Base-by-base conservation (phyloP, 257 asterid species). In the Oldenlandia corymbosa region DNA sequence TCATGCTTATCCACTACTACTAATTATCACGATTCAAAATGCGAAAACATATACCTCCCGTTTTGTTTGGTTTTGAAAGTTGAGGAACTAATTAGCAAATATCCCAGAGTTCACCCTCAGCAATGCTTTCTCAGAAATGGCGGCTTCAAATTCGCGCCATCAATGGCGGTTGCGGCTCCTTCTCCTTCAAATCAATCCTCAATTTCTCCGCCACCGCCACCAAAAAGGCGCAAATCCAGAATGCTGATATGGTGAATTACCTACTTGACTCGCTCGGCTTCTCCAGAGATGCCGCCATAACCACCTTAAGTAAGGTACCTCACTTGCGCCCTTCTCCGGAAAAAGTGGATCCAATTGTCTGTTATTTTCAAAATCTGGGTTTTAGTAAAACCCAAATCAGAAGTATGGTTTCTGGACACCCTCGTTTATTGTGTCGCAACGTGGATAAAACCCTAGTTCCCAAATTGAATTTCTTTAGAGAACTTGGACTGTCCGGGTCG, bases 241-340 rank as follows among this genome's bases (percentile, higher is more conserved):
- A n/a, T n/a, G n/a, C n/a, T n/a, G n/a, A n/a, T n/a, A n/a, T n/a
- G 71, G 58, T 14, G 5, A 58, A 64, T 28, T 71, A 58, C 58
- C 47, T 76, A 10, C 39, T 65, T 3, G 36, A 62, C 7, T 64
- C 74, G 11, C 69, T 76, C 18, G 74, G 68, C 0, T 64, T 68
- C 66, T 71, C 77, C n/a, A 39, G 10, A 65, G 62, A 58, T 20
- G 71, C 67, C 58, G 77, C 81, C 5, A 20, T 65, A 51, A 20
- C 66, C 42, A 41, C 69, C 7, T 21, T 49, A 21, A 6, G 39
- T 21, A 72, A 48, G 62, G 16, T 67, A 59, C 31, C 54, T 39
- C 64, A 43, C 20, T 23, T 12, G 59, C 26, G 31, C 21, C 49
- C 37, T 9, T 30, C 17, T 46, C 18, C 12, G n/a, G 71, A 59